These are phyloP conservation scores for Talaromyces sp. DNA, from an alignment of 2,329 filamentous ascomycete genomes.

Conservation along the genomic window DNA sequence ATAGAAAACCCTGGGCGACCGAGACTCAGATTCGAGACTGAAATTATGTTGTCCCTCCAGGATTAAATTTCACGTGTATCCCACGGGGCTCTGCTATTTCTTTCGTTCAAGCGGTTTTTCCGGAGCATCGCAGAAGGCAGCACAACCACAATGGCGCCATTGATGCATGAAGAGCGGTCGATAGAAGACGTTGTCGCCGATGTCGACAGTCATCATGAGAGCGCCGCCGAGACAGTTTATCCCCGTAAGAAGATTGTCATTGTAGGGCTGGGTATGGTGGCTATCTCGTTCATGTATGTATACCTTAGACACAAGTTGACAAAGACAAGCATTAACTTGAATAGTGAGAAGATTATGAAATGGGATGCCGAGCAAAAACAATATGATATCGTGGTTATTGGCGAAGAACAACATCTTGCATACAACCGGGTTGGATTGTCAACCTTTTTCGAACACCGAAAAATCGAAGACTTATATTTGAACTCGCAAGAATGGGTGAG, in stretches of 20 bases:
- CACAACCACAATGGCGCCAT: conserved; percentile 2
- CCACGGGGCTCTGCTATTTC: neutral
- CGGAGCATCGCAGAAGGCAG: neutral
- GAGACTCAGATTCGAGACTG: neutral
- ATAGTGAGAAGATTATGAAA: conserved; percentile 83
- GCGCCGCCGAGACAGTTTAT: conserved; percentile 6
- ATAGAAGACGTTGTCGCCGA: neutral
- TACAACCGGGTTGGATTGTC: conserved; percentile 90
- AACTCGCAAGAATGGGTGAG: conserved; percentile 77
- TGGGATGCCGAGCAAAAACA: conserved; percentile 71
- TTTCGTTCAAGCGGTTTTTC: neutral
- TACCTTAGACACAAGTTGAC: neutral
- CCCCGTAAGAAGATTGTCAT: conserved; percentile 67
- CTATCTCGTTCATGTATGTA: conserved; percentile 79
- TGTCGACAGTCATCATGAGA: neutral
- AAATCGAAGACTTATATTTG: conserved; percentile 82
- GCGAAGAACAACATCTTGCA: conserved; percentile 81
- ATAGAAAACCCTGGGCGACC: neutral
- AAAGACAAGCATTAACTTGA: neutral
- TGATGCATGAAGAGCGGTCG: neutral
- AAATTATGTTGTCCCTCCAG: neutral
- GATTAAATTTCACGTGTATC: neutral
- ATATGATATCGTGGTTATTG: conserved; percentile 80
- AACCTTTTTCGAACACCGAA: conserved; percentile 81
- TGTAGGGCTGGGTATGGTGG: conserved; percentile 85